phyloP scores from a whole-genome alignment of 331 rosid species.

The Malus hybrid region DNA sequence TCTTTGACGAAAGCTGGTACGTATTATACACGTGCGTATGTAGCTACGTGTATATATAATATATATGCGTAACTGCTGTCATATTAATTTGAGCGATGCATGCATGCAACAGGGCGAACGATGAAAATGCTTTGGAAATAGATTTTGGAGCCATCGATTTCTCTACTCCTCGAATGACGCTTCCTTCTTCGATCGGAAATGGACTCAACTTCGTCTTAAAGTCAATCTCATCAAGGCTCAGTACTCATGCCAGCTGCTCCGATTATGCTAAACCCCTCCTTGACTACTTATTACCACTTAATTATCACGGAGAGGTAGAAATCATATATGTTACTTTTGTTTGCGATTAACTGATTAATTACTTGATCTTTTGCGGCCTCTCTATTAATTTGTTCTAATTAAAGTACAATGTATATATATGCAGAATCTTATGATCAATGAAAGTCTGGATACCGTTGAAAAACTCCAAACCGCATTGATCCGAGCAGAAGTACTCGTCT shows the following conservation, averaged over 20 bases:
- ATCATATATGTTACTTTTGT: neutral
- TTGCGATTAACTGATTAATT: neutral
- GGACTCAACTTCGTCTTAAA: slow-evolving; percentile 54
- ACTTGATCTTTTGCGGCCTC: neutral
- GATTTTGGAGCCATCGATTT: slow-evolving; percentile 77
- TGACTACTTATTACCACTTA: slow-evolving; percentile 52
- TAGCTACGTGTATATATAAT: neutral
- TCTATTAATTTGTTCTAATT: neutral
- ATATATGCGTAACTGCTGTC: neutral
- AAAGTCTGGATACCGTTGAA: slow-evolving; percentile 44
- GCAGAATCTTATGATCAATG: slow-evolving; percentile 78
- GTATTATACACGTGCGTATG: neutral
- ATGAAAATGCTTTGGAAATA: slow-evolving; percentile 66
- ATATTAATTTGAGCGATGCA: neutral
- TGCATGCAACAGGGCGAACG: slow-evolving; percentile 58
- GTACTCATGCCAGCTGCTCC: slow-evolving; percentile 10
- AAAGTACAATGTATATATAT: neutral
- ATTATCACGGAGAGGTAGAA: slow-evolving; percentile 70
- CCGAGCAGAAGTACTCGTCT: slow-evolving; percentile 42
- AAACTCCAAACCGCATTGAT: slow-evolving; percentile 62
- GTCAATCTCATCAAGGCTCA: slow-evolving; percentile 48
- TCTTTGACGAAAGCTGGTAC: slow-evolving; percentile 73
- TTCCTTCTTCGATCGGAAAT: slow-evolving; percentile 80
- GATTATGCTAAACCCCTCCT: slow-evolving; percentile 46
- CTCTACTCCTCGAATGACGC: slow-evolving; percentile 52